These are phyloP conservation scores for Rostrohypoxylon terebratum DNA, from an alignment of 495 filamentous ascomycete species.

Conservation along the genomic window DNA sequence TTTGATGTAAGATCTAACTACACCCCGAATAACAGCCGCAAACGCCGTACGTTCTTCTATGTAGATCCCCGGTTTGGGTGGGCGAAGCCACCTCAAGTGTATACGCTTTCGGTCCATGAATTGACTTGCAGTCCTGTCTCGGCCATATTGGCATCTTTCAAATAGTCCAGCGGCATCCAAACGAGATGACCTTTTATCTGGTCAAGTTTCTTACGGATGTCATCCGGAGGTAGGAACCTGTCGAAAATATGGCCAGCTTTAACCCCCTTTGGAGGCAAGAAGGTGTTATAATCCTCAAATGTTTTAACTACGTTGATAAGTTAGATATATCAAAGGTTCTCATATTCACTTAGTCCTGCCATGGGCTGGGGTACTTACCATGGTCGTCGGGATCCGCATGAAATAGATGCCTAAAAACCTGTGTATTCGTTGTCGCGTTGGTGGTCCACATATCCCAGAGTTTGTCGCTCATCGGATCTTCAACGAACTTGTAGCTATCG, in stretches of 20 bases:
- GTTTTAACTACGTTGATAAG: constrained; percentile 69
- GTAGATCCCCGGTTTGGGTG: not conserved
- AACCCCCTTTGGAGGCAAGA: constrained; percentile 72
- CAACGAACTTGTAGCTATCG: constrained; percentile 78
- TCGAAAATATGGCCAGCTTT: constrained; percentile 90
- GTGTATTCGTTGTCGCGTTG: constrained; percentile 80
- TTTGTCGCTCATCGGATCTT: constrained; percentile 81
- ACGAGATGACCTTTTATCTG: constrained; percentile 89
- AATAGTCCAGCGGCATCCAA: constrained; percentile 93
- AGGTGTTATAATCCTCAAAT: constrained; percentile 89
- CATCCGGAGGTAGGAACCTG: constrained; percentile 72
- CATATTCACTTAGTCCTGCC: not conserved
- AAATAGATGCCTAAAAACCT: constrained; percentile 88
- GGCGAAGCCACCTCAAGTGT: constrained; percentile 48
- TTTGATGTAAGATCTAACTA: not conserved
- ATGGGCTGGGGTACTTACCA: constrained; percentile 57
- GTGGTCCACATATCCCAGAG: constrained; percentile 88
- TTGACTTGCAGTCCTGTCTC: constrained; percentile 77
- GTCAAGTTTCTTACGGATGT: constrained; percentile 80
- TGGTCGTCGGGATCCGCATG: constrained; percentile 92
- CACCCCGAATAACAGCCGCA: not conserved
- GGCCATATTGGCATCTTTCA: constrained; percentile 88
- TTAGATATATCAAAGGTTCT: constrained; percentile 5
- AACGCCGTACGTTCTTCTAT: constrained; percentile 5
- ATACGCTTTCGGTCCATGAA: constrained; percentile 62